phyloP scores from a whole-genome alignment of 768 basidiomycete genomes.

The Panellus pusillus region DNA sequence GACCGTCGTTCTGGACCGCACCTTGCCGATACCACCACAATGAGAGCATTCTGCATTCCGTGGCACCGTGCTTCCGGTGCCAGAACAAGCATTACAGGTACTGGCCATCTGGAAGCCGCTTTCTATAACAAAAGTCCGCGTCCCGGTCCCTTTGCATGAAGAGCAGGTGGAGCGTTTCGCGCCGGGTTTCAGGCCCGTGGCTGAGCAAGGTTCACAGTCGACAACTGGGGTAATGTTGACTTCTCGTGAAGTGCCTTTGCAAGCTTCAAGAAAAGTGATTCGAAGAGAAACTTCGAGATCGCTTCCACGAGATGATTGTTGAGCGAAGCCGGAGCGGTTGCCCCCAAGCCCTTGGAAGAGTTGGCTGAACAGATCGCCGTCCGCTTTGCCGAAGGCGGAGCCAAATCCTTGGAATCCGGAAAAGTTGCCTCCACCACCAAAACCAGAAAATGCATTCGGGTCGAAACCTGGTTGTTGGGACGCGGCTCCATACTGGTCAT shows the following conservation, averaged over 20 bases:
- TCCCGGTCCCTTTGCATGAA: conserved; percentile 84
- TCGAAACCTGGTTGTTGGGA: conserved; percentile 95
- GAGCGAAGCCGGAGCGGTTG: conserved; percentile 41
- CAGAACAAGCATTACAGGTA: conserved; percentile 81
- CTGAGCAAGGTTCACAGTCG: conserved; percentile 82
- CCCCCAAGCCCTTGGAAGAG: conserved; percentile 77
- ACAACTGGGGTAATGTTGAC: conserved; percentile 79
- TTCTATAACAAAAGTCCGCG: conserved; percentile 85
- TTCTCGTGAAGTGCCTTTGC: conserved; percentile 79
- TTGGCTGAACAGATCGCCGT: conserved; percentile 76
- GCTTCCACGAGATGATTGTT: conserved; percentile 56
- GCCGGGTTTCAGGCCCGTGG: conserved; percentile 84
- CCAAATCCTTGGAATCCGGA: conserved; percentile 74
- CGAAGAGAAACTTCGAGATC: conserved; percentile 79
- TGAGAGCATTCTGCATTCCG: conserved; percentile 72
- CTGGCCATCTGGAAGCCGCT: conserved; percentile 97
- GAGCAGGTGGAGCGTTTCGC: conserved; percentile 78
- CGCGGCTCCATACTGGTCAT: conserved; percentile 89
- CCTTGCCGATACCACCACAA: conserved; percentile 87
- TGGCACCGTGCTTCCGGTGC: conserved; percentile 79
- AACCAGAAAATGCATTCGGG: conserved; percentile 72
- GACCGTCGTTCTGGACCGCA: conserved; percentile 75
- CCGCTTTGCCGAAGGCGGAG: conserved; percentile 51
- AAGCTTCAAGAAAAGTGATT: conserved; percentile 91
- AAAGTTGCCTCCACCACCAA: conserved; percentile 52